phyloP scores from a whole-genome alignment of 139 green algal genomes.

The Tetradesmus lagerheimii region DNA sequence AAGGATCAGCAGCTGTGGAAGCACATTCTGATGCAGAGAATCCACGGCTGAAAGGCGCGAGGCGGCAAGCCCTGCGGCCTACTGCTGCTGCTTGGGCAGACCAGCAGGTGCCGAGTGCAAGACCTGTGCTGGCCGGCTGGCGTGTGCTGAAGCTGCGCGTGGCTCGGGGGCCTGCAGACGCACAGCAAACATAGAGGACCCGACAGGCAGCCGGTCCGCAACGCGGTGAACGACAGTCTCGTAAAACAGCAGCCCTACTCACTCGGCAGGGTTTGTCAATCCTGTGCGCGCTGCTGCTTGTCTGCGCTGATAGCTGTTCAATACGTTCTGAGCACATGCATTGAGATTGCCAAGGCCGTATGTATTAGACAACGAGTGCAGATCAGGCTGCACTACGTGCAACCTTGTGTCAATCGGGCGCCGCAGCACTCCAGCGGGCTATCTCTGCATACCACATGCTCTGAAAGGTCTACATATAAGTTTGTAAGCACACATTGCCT shows the following conservation, averaged over 20 bases:
- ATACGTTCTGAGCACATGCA: not conserved
- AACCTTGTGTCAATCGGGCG: not conserved
- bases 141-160: not conserved
- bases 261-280: not conserved
- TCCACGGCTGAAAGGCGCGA: not conserved
- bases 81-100: not conserved
- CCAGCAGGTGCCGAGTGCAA: not conserved
- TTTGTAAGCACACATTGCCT: too few relatives aligned
- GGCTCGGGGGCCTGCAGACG: not conserved
- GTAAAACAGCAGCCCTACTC: not conserved
- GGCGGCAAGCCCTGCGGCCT: not conserved
- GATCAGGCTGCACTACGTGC: not conserved
- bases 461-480: too few relatives aligned
- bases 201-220: not conserved
- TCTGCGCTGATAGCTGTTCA: not conserved
- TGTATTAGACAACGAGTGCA: not conserved
- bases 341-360: not conserved
- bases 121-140: not conserved
- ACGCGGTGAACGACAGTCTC: not conserved
- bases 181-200: not conserved
- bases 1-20: not conserved
- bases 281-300: not conserved
- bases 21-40: conserved; percentile 7
- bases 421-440: not conserved
- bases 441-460: too few relatives aligned